A percentile compares a stretch with the other conserved stretches of the same genome.
phyloP scores from a whole-genome alignment of 139 green algal genomes.

The Coccomyxa sp. region DNA sequence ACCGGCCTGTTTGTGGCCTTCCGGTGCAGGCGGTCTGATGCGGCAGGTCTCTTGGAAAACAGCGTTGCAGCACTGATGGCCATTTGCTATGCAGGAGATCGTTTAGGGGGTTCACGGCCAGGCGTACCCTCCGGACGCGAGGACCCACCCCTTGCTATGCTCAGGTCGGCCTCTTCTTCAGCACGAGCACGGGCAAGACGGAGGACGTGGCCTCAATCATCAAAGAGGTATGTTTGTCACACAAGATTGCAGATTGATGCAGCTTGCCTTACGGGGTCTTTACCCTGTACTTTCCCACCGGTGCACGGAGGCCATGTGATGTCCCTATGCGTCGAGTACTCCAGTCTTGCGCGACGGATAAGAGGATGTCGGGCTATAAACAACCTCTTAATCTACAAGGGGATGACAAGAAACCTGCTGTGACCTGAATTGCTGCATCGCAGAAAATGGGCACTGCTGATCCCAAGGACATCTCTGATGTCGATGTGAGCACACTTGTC shows the following conservation, averaged over 20 bases:
- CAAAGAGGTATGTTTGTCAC: conserved; percentile 8
- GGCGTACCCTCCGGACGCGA: neutral
- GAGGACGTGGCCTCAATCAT: conserved; percentile 23
- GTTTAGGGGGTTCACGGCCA: neutral
- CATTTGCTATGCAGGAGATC: neutral
- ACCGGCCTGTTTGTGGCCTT: too few species aligned
- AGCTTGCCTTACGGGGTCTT: too few species aligned
- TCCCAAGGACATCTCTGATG: conserved; percentile 22
- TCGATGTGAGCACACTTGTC: conserved; percentile 6
- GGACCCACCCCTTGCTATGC: conserved; percentile 9
- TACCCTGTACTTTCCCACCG: too few species aligned
- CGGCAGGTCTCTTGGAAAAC: too few species aligned
- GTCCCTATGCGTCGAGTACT: too few species aligned
- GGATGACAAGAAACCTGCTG: too few species aligned
- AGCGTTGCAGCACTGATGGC: too few species aligned
- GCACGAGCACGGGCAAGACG: conserved; percentile 24
- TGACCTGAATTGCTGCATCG: conserved; percentile 8
- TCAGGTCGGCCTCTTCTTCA: conserved; percentile 22
- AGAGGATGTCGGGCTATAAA: too few species aligned
- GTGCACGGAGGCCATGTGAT: too few species aligned
- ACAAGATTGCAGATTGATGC: neutral
- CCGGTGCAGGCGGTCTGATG: too few species aligned
- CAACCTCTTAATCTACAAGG: too few species aligned
- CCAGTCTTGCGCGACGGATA: too few species aligned
- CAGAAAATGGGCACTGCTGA: conserved; percentile 4